Evolutionary conservation across 257 asterid species (phyloP).

Genomic region (Lycium ferocissimum): DNA sequence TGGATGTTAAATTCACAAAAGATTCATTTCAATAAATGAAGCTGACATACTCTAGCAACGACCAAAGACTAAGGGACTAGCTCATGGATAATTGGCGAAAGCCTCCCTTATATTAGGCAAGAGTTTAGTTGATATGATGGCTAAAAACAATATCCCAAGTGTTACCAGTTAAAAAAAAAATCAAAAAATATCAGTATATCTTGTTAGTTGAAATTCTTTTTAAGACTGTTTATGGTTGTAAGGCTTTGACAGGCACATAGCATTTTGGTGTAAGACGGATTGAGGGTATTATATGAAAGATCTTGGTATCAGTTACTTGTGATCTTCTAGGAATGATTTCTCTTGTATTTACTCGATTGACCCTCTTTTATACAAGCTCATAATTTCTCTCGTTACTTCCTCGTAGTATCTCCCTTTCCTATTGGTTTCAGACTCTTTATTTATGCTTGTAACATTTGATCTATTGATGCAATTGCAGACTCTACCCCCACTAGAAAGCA

Average conservation of each 20-base stretch:
- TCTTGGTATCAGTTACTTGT: not conserved
- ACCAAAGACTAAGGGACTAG: not conserved
- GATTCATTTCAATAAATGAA: not conserved
- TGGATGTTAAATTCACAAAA: not conserved
- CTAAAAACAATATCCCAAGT: not conserved
- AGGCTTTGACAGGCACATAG: not conserved
- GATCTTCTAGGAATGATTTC: not conserved
- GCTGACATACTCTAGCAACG: not conserved
- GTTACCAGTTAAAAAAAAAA: too few relatives aligned
- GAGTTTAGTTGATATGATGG: not conserved
- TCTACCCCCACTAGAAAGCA: slow-evolving; percentile 44
- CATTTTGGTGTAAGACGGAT: not conserved
- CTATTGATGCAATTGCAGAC: slow-evolving; percentile 40
- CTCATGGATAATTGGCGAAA: not conserved
- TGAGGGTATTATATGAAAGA: not conserved
- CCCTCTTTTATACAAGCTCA: slow-evolving; percentile 3
- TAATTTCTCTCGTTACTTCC: not conserved
- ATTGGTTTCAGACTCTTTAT: not conserved
- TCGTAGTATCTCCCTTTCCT: not conserved
- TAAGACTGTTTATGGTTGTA: not conserved
- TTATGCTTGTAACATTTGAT: not conserved
- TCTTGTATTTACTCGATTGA: slow-evolving; percentile 1
- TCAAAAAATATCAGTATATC: not conserved
- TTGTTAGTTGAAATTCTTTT: not conserved
- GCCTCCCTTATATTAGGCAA: not conserved